phyloP scores from a whole-genome alignment of 768 basidiomycete species.

The Leccinum subtestaceum region DNA sequence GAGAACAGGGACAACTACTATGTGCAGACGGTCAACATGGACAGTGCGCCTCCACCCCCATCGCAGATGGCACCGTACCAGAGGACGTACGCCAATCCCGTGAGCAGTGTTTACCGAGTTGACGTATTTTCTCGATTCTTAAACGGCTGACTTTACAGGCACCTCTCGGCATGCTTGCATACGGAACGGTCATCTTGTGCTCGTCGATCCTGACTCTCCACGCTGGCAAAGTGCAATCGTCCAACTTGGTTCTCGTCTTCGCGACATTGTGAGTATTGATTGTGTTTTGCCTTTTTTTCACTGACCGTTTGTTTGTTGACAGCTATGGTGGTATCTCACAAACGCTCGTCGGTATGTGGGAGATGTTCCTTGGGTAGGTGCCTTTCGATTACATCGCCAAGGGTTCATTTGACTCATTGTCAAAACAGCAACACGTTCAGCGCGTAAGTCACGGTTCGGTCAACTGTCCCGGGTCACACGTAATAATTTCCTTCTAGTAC shows the following conservation, averaged over 20 bases:
- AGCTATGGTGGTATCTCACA: slow-evolving; percentile 33
- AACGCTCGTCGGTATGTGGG: slow-evolving; percentile 32
- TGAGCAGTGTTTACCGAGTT: slow-evolving; percentile 1
- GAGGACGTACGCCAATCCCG: slow-evolving; percentile 28
- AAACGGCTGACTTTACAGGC: slow-evolving; percentile 13
- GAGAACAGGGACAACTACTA: slow-evolving; percentile 26
- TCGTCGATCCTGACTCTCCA: slow-evolving; percentile 27
- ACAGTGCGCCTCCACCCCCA: slow-evolving; percentile 10
- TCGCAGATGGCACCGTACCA: slow-evolving; percentile 26
- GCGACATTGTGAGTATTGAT: slow-evolving; percentile 24
- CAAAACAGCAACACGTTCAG: slow-evolving; percentile 26
- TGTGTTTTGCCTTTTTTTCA: neutral
- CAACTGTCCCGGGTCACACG: neutral
- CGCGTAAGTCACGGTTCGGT: slow-evolving; percentile 16
- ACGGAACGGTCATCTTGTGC: slow-evolving; percentile 30
- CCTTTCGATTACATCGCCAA: neutral
- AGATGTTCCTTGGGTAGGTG: slow-evolving; percentile 31
- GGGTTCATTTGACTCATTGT: slow-evolving; percentile 4
- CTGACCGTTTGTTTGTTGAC: neutral
- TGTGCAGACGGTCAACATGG: slow-evolving; percentile 25
- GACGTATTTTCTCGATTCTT: neutral
- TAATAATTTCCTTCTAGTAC: slow-evolving; percentile 10
- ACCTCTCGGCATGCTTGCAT: slow-evolving; percentile 30
- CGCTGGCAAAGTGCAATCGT: slow-evolving; percentile 17
- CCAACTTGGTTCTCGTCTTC: slow-evolving; percentile 29